Conservation (phyloP, 805 yeast species). For the Wickerhamomyces kurtzmanii region DNA sequence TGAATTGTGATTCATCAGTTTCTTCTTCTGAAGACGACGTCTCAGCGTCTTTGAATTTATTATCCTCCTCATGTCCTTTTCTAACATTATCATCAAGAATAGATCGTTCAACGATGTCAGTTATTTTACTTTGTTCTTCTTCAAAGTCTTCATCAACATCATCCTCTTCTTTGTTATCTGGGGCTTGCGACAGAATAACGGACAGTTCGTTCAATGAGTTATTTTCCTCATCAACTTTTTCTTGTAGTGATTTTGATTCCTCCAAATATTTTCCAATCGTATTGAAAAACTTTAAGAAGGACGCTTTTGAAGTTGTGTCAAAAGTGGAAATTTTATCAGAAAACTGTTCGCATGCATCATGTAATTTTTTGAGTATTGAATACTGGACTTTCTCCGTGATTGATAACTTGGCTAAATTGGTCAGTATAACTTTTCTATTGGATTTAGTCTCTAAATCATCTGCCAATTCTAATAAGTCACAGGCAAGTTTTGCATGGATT, state of each 20-base stretch:
- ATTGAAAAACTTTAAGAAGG: conserved; percentile 20
- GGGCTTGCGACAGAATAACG: conserved; percentile 14
- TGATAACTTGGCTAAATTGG: conserved; percentile 37
- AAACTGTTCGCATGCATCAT: conserved; percentile 17
- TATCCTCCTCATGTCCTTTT: conserved; percentile 1
- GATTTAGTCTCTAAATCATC: conserved; percentile 38
- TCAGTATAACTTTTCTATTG: conserved; percentile 41
- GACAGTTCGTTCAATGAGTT: conserved; percentile 12
- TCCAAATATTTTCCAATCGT: conserved; percentile 11
- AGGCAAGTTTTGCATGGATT: conserved; percentile 46
- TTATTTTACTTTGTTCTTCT: conserved; percentile 7
- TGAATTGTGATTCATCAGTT: conserved; percentile 1
- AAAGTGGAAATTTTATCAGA: conserved; percentile 18
- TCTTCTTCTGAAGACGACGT: conserved; percentile 2
- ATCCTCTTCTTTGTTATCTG: conserved; percentile 11
- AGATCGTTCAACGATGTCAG: background rate
- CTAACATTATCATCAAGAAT: background rate
- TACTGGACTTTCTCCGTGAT: conserved; percentile 23
- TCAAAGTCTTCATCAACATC: conserved; percentile 12
- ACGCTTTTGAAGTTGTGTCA: conserved; percentile 24
- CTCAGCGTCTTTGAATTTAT: background rate
- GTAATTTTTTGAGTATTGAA: conserved; percentile 16
- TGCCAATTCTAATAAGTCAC: conserved; percentile 42
- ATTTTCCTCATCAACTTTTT: conserved; percentile 11
- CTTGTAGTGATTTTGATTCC: conserved; percentile 10